Evolutionary conservation across 352 stramenopile species (phyloP), one percentile per base, ranked within the genome.

Genomic region (Pythium volutum): DNA sequence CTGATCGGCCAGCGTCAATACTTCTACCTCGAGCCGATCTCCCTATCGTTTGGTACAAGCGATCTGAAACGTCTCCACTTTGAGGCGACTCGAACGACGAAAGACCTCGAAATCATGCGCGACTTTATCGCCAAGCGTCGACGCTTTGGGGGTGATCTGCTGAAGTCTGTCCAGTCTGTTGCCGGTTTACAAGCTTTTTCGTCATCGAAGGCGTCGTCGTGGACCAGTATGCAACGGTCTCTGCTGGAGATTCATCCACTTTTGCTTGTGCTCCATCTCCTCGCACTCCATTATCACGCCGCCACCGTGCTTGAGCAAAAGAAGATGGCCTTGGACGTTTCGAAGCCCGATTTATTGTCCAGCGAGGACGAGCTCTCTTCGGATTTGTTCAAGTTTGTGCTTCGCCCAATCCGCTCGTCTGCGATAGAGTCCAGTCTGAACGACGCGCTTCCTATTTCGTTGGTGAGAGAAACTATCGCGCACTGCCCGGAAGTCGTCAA

Each of bases 401-500:
- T 92, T 22, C 82, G 82, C 4, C 82, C 82, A 1, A 88, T 92
- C 47, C 78, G 82, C 34, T 92, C 82, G 12, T 88, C 82, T 23
- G 82, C 82, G 1, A 92, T 92, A 36, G 82, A 92, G 61, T 92
- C 82, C 0, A 89, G 82, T 62, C 55, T 92, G 1, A 76, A 87
- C 25, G 82, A 92, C 51, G 75, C 74, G n/a, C 59, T 92, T 2
- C 83, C 83, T 5, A 89, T 90, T 29, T 88, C 83, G 15, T 62
- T 92, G 0, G 83, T 90, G 11, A 73, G 81, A 20, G 83, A 92
- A 67, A 89, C 83, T 2, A 88, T 92, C 22, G 77, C 82, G 20
- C 81, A 90, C 15, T 92, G 83, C 52, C 83, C 83, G 2, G 83
- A 92, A 51, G 70, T 89, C 5, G 75, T 92, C 3, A 90, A 90